Evolutionary conservation across 73 alveolate genomes (phyloP).

Genomic region (Effrenium voratum): DNA sequence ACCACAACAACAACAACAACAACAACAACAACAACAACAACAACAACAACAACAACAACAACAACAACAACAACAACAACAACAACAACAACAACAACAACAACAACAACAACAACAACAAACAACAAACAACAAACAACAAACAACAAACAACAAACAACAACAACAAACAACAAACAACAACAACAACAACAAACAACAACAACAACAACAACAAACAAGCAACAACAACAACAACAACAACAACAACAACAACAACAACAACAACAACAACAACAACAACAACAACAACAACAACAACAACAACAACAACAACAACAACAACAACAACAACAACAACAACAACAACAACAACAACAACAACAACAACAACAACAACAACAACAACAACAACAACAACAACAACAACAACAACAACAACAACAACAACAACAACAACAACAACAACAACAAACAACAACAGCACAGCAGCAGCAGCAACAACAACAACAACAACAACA

Average conservation of each 20-base stretch:
- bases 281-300: constrained; percentile 11
- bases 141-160: neutral
- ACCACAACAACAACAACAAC: constrained; percentile 18
- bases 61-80: neutral
- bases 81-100: neutral
- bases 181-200: neutral
- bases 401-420: constrained; percentile 22
- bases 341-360: neutral
- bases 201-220: neutral
- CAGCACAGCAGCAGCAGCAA: neutral
- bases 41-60: neutral
- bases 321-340: constrained; percentile 14
- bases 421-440: neutral
- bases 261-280: constrained; percentile 8
- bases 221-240: neutral
- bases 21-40: constrained; percentile 22
- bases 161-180: neutral
- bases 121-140: constrained; percentile 14
- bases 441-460: neutral
- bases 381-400: constrained; percentile 24
- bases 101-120: neutral
- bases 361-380: constrained; percentile 19
- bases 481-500: neutral
- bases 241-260: neutral
- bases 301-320: constrained; percentile 8